Evolutionary conservation across 208 protist genomes (phyloP), one percentile per base, ranked within the genome.

Genomic region (Wallacemonas sp.): DNA sequence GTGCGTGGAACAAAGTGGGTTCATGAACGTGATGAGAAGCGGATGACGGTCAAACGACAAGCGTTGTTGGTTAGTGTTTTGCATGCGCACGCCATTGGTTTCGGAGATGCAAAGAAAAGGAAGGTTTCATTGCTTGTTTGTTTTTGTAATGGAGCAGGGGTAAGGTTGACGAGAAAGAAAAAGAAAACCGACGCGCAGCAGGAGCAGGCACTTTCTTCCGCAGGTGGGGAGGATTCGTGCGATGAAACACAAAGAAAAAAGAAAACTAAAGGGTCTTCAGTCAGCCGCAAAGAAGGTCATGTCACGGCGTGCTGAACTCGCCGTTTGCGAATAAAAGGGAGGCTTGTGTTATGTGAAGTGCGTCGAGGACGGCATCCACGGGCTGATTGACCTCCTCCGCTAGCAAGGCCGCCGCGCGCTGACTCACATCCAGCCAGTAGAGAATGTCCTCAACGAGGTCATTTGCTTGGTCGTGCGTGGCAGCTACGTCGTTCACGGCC

Each of bases 271-370:
- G 9, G 30, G 0, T 36, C 33, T 52, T 39, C 24, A 36, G 42
- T 34, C 41, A 22, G 17, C 39, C 32, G 24, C 8, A 27, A 24
- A 58, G 4, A 60, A 6, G 1, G 22, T 13, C 19, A 19, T 22
- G 30, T 36, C 19, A 32, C 3, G 19, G 1, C 12, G 4, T 26
- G 17, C 29, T 39, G 44, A 83, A 78, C 8, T 44, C 52, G 3
- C 62, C 71, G 9, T 75, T 57, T 10, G 69, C 66, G 38, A 58
- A 83, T 1, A 78, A 53, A 24, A 83, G 59, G 0, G 30, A 12
- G n/a, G 13, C 5, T 8, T 63, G 45, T 13, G 55, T 30, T 15
- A 83, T 44, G 54, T 22, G 46, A 30, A 83, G 68, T 36, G 64
- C 77, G 26, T 36, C 53, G 33, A 83, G 33, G 22, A 73, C 60